Base-by-base conservation (phyloP, 1,284 basidiomycete species). In the Boletellus sp. region DNA sequence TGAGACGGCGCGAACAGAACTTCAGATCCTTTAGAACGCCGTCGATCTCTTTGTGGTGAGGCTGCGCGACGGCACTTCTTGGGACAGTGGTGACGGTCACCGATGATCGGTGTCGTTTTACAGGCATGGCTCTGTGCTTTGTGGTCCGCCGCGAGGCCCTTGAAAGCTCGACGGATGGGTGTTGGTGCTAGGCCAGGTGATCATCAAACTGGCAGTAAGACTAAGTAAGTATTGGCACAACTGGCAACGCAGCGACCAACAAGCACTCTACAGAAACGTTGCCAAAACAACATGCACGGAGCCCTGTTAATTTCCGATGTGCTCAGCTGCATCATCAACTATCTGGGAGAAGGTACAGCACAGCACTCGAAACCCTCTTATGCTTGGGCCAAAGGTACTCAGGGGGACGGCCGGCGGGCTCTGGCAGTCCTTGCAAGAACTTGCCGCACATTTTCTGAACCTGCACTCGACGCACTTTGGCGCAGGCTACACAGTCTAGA, bases 11-110 rank as follows among this genome's bases (percentile, higher is more conserved):
- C 18, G 77, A 74, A 58, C 69, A 71, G 45, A 66, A 28, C 63
- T 82, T 88, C 37, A 89, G 70, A 38, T 75, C 71, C 62, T 89
- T 91, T 26, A 89, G 70, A 39, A 77, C 69, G 13, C 63, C 49
- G 53, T 90, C 83, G 44, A 89, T 65, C 4, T 63, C 58, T 11
- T 71, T 53, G 58, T 80, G 71, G n/a, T 62, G 48, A n/a, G 60
- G 50, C 8, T 68, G 12, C 33, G 71, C 62, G 19, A 84, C 56
- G 10, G 67, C 64, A 5, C 61, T 54, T 47, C 80, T 72, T 19
- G 70, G 59, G n/a, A 64, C 58, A n/a, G 62, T 63, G 18, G 55
- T 44, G 22, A 67, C 53, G 41, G 65, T 26, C 45, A 68, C 60
- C 30, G 63, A 50, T 37, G 51, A 11, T 48, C 39, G 51, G 24